These are phyloP conservation scores for Rhododendron molle DNA, from an alignment of 148 eudicot genomes.

Conservation along the genomic window DNA sequence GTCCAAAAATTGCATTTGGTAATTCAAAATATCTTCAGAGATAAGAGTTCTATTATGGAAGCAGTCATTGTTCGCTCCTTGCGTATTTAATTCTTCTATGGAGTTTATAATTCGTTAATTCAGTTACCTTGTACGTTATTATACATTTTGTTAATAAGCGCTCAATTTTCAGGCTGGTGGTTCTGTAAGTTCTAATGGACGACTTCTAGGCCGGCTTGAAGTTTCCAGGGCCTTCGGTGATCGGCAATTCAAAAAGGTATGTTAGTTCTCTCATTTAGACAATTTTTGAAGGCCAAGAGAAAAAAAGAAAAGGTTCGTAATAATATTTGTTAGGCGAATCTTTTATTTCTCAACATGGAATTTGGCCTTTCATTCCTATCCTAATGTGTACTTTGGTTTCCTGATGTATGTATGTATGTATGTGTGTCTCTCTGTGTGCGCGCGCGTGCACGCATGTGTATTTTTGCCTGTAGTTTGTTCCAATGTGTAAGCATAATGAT, in stretches of 20 bases:
- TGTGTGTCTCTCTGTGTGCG: no score
- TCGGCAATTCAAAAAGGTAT: constrained; percentile 79
- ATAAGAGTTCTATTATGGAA: not conserved
- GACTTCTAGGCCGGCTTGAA: constrained; percentile 81
- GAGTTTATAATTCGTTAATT: not conserved
- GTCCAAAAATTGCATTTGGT: not conserved
- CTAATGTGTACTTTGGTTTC: not conserved
- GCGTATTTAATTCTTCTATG: not conserved
- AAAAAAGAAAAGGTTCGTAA: not conserved
- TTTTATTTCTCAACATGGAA: not conserved
- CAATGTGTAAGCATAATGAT: not conserved
- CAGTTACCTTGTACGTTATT: not conserved
- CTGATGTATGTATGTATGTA: not conserved
- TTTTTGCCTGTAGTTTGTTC: not conserved
- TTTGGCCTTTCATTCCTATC: not conserved
- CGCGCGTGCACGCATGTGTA: not conserved
- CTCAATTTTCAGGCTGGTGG: constrained; percentile 68
- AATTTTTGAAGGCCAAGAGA: not conserved
- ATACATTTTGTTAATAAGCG: not conserved
- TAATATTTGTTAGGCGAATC: not conserved
- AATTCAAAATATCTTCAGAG: not conserved
- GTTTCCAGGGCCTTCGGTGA: constrained; percentile 95
- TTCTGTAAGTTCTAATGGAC: constrained; percentile 71
- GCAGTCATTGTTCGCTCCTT: not conserved
- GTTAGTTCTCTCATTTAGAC: not conserved